A percentile compares a stretch with the other conserved stretches of the same genome.
Evolutionary conservation across 1,284 basidiomycete genomes (phyloP).

Genomic region (Leucoagaricus sp.): DNA sequence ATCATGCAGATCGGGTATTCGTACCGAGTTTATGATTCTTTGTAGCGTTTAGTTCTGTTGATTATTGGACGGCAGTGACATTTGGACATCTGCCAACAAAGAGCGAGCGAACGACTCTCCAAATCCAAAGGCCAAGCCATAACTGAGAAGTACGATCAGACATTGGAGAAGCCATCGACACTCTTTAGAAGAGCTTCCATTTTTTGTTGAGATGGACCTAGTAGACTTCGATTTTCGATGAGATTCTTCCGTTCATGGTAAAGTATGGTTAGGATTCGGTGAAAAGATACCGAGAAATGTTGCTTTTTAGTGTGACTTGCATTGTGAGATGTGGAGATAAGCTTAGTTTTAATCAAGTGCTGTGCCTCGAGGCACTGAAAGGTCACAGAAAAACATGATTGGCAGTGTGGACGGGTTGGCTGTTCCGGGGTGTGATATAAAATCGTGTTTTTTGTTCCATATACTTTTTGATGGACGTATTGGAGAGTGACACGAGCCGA

Average conservation of each 20-base stretch:
- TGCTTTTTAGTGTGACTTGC: too few species aligned
- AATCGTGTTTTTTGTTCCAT: too few species aligned
- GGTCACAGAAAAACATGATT: not conserved
- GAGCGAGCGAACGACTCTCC: not conserved
- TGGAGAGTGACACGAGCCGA: not conserved
- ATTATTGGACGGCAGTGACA: not conserved
- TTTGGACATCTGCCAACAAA: not conserved
- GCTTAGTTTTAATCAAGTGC: too few species aligned
- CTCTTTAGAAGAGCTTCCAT: not conserved
- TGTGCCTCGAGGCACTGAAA: constrained; percentile 7
- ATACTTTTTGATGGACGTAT: too few species aligned
- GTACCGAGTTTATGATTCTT: too few species aligned
- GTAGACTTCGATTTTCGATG: not conserved
- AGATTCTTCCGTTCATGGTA: constrained; percentile 2
- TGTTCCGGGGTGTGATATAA: too few species aligned
- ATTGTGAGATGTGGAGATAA: too few species aligned
- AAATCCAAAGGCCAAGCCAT: not conserved
- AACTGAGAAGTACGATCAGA: not conserved
- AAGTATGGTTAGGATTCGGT: constrained; percentile 3
- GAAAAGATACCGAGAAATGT: not conserved
- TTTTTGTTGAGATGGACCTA: not conserved
- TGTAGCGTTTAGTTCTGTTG: not conserved
- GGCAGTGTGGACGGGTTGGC: too few species aligned
- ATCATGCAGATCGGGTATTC: not conserved
- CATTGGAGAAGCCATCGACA: not conserved